These are phyloP conservation scores for Nannochloropsis gaditana DNA, from an alignment of 108 stramenopile genomes.

Conservation along the genomic window DNA sequence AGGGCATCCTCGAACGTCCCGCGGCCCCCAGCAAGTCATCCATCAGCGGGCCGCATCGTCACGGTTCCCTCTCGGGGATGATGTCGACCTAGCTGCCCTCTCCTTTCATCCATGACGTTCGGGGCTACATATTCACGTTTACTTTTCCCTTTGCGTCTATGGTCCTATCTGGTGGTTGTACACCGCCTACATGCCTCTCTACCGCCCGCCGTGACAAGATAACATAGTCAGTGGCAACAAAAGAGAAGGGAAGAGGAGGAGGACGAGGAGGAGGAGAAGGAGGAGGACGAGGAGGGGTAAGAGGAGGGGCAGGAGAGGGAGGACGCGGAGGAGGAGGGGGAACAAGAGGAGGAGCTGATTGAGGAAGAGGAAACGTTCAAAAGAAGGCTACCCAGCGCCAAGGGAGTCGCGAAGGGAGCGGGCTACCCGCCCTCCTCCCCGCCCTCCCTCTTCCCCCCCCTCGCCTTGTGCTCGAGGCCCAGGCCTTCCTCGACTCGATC, in stretches of 20 bases:
- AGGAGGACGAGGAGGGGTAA: not conserved
- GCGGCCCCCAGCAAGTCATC: too few relatives aligned
- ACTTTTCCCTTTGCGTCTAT: too few relatives aligned
- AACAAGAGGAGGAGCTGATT: constrained; percentile 45
- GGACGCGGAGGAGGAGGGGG: not conserved
- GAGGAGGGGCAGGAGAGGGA: not conserved
- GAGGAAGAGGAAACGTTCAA: not conserved
- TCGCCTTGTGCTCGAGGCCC: not conserved
- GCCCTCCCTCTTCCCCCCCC: not conserved
- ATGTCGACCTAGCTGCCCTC: too few relatives aligned
- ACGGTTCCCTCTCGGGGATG: too few relatives aligned
- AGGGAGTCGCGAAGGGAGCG: not conserved
- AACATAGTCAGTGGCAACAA: not conserved
- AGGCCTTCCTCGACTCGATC: too few relatives aligned
- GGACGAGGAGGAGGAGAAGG: not conserved
- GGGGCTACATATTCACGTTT: too few relatives aligned
- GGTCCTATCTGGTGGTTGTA: not conserved
- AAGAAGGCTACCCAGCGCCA: not conserved
- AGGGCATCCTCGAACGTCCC: too few relatives aligned
- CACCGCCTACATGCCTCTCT: not conserved
- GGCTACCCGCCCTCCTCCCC: not conserved
- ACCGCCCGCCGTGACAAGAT: not conserved
- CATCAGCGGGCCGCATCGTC: too few relatives aligned
- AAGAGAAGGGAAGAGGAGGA: not conserved
- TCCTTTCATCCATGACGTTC: too few relatives aligned